Percentiles rank a stretch among this genome's conserved stretches.
phyloP scores from a whole-genome alignment of 2,329 filamentous ascomycete genomes.

The Phaeosphaeria sp. region DNA sequence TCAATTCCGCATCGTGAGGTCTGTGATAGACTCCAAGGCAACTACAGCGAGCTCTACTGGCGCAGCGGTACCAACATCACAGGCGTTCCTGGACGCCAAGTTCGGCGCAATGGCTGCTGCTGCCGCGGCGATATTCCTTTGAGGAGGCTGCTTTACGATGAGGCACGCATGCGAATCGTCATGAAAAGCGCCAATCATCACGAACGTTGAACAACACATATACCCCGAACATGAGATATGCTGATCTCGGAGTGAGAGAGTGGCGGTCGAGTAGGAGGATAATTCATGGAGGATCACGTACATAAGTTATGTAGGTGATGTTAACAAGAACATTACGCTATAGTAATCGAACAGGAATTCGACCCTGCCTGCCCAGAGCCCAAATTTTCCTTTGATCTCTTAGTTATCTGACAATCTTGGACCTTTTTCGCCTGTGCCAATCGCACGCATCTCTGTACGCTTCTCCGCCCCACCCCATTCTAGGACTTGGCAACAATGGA shows the following conservation, averaged over 20 bases:
- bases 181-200: background rate
- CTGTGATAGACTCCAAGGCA: constrained; percentile 22
- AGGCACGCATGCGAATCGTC: background rate
- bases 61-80: constrained; percentile 28
- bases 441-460: constrained; percentile 1
- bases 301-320: background rate
- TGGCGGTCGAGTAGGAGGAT: background rate
- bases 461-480: background rate
- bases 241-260: background rate
- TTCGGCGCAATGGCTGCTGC: constrained; percentile 38
- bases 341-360: background rate
- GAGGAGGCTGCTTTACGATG: background rate
- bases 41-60: constrained; percentile 25
- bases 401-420: background rate
- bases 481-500: constrained; percentile 2
- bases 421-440: background rate
- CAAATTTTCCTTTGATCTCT: background rate
- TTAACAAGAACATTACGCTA: background rate
- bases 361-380: too few relatives aligned
- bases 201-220: background rate
- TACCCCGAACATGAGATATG: background rate
- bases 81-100: constrained; percentile 24
- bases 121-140: constrained; percentile 36
- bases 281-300: background rate
- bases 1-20: constrained; percentile 38